Evolutionary conservation across 805 yeast species (phyloP), one percentile per base, ranked within the genome.

Genomic region (Candida broadrunensis): DNA sequence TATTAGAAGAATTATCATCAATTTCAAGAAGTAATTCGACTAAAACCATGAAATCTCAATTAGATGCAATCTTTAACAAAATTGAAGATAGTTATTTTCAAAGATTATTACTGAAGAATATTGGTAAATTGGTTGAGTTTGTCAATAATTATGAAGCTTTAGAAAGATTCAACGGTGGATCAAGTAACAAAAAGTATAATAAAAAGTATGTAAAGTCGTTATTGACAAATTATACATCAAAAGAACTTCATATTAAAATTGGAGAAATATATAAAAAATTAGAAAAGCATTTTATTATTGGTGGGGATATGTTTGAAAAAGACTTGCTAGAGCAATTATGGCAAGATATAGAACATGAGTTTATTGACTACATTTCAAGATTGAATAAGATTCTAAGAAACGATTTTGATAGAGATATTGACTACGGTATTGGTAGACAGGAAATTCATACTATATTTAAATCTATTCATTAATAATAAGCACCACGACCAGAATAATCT

Each of bases 41-140:
- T 3, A 52, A 59, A 29, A 51, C 58, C 3, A 50, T 46, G 9
- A 51, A 48, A 25, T 23, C 42, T 4, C 49, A 51, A 35, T 50
- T 69, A 33, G 60, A 57, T 1, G 24, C 48, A 3, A 57, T 60
- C 4, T 67, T 66, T 48, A 49, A 46, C 31, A 52, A 51, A 36
- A 55, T 58, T 8, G 59, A 64, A 48, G 51, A 48, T 3, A 51
- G 51, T 18, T 69, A 70, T 44, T 66, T 67, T 54, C 59, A 58
- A 37, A 58, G 55, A 47, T 48, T 63, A 13, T 45, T 67, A 18
- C 52, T 54, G 41, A 70, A 81, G 35, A 70, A 80, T 18, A 70
- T 88, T 52, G 91, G 93, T 0, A 84, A 83, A 52, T 52, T 89
- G 37, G 65, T 78, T 13, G 80, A 77, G 20, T 83, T 86, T 56